Conservation (phyloP, 2,329 filamentous ascomycete species). For the Monilinia fructicola region DNA sequence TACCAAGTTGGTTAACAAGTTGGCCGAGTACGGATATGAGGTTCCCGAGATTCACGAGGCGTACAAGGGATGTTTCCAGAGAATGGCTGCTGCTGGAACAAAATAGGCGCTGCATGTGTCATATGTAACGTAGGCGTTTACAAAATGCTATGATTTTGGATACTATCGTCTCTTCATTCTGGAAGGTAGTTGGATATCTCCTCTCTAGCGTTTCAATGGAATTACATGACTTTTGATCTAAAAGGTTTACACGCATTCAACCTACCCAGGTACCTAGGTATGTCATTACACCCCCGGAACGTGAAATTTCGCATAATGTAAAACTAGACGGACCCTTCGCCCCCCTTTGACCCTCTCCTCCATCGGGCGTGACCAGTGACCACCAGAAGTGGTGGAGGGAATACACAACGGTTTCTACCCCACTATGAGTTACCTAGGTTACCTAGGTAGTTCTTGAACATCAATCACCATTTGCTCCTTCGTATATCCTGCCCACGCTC, state of each 20-base stretch:
- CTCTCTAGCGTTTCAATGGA: background rate
- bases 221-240: background rate
- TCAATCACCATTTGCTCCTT: background rate
- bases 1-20: slow-evolving; percentile 59
- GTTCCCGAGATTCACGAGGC: slow-evolving; percentile 63
- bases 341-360: background rate
- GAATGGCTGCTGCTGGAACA: slow-evolving; percentile 58
- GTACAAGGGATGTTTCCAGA: slow-evolving; percentile 61
- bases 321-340: background rate
- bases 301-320: background rate
- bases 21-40: slow-evolving; percentile 57
- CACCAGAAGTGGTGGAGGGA: background rate
- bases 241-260: background rate
- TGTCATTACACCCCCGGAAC: background rate
- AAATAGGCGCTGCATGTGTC: slow-evolving; percentile 43
- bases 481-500: background rate
- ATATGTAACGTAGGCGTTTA: slow-evolving; percentile 7
- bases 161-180: background rate
- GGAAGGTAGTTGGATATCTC: background rate
- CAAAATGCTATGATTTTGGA: slow-evolving; percentile 25
- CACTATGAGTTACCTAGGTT: background rate
- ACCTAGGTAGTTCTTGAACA: background rate
- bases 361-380: no score
- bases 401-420: background rate
- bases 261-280: background rate